Evolutionary conservation across 1,284 basidiomycete genomes (phyloP).

Genomic region (Trichosporon faecale): DNA sequence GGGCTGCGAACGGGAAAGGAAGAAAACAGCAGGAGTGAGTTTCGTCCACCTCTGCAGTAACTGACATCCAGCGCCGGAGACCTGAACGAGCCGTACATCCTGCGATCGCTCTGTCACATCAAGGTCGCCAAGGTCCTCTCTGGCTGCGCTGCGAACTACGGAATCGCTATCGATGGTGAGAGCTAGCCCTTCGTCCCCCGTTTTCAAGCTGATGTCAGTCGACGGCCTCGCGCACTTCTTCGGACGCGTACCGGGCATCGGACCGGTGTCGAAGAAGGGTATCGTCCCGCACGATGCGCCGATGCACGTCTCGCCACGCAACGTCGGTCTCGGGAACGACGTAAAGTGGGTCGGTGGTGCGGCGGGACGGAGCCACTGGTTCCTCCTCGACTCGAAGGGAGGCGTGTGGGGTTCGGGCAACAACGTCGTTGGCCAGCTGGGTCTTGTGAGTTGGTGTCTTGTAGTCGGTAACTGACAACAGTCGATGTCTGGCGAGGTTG

Average conservation of each 20-base stretch:
- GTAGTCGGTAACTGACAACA: slow-evolving; percentile 12
- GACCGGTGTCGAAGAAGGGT: slow-evolving; percentile 58
- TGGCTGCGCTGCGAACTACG: slow-evolving; percentile 64
- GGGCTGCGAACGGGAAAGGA: slow-evolving; percentile 14
- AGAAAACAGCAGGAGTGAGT: slow-evolving; percentile 16
- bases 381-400: slow-evolving; percentile 78
- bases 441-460: slow-evolving; percentile 32
- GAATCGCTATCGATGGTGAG: slow-evolving; percentile 61
- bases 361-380: slow-evolving; percentile 73
- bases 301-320: slow-evolving; percentile 60
- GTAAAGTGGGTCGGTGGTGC: slow-evolving; percentile 76
- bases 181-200: slow-evolving; percentile 14
- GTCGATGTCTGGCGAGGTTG: slow-evolving; percentile 26
- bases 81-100: slow-evolving; percentile 77
- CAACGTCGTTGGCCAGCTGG: slow-evolving; percentile 73
- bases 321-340: slow-evolving; percentile 61
- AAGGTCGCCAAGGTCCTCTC: slow-evolving; percentile 68
- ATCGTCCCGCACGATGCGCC: slow-evolving; percentile 68
- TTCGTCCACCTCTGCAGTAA: background rate
- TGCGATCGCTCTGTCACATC: slow-evolving; percentile 80
- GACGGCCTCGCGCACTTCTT: slow-evolving; percentile 80
- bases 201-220: slow-evolving; percentile 36
- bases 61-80: slow-evolving; percentile 54
- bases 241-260: slow-evolving; percentile 68
- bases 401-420: slow-evolving; percentile 77